These are phyloP conservation scores for Aphanocladium album DNA, from an alignment of 2,329 filamentous ascomycete genomes.

Conservation along the genomic window DNA sequence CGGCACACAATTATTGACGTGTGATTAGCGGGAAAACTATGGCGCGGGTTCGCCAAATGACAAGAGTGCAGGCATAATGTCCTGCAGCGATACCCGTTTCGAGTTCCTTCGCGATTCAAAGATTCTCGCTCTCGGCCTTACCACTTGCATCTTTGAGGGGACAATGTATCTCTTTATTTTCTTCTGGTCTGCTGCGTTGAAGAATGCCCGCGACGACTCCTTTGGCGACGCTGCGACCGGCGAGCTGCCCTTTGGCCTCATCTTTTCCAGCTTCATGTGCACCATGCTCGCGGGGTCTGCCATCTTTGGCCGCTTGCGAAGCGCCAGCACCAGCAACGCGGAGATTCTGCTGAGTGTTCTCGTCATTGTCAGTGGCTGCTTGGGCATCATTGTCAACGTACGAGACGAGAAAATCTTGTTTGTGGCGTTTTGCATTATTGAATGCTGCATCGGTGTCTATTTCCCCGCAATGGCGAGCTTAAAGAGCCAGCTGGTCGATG, in stretches of 20 bases:
- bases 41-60: conserved; percentile 12
- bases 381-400: conserved; percentile 38
- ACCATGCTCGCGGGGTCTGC: conserved; percentile 53
- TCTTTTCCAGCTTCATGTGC: conserved; percentile 53
- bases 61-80: not conserved
- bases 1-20: not conserved
- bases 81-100: not conserved
- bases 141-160: conserved; percentile 55
- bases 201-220: conserved; percentile 29
- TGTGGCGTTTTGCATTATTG: conserved; percentile 53
- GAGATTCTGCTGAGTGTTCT: conserved; percentile 17
- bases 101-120: conserved; percentile 18
- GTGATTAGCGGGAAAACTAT: conserved; percentile 23
- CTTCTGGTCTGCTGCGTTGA: conserved; percentile 56
- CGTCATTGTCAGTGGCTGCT: conserved; percentile 28
- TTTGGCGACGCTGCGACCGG: conserved; percentile 16
- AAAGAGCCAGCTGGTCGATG: conserved; percentile 49
- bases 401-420: conserved; percentile 42
- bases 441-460: conserved; percentile 53
- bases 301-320: not conserved
- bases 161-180: conserved; percentile 60
- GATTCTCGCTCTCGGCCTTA: conserved; percentile 46
- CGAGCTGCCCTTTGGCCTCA: conserved; percentile 40
- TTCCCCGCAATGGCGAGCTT: conserved; percentile 51
- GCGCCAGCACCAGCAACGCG: not conserved